These are phyloP conservation scores for Coniella lustricola DNA, from an alignment of 2,329 filamentous ascomycete species.

Conservation along the genomic window DNA sequence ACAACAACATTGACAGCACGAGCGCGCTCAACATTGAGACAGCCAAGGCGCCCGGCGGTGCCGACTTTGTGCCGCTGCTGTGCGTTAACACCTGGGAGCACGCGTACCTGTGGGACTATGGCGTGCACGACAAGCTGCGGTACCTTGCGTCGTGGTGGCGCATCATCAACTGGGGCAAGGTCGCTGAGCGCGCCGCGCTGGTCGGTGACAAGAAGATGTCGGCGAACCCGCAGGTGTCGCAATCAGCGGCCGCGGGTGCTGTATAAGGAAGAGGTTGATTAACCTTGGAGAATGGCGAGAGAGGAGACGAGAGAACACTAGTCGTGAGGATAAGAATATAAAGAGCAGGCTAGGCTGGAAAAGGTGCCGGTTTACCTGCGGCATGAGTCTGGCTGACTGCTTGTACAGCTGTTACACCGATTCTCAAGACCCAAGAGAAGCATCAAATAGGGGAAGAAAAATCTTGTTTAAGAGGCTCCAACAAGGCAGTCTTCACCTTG, in stretches of 20 bases:
- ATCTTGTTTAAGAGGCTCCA: no score
- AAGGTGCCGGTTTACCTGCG: no score
- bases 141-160: conserved; percentile 85
- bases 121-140: conserved; percentile 62
- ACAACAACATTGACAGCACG: no score
- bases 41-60: conserved; percentile 52
- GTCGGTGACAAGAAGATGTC: background rate
- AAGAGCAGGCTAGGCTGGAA: background rate
- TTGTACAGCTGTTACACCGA: no score
- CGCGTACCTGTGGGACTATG: conserved; percentile 79
- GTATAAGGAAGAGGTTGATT: background rate
- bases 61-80: conserved; percentile 67
- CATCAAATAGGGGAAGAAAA: no score
- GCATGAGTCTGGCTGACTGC: no score
- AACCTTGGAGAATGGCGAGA: no score
- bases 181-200: conserved; percentile 40
- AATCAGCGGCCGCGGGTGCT: background rate
- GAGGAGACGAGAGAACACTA: background rate
- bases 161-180: conserved; percentile 74
- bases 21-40: conserved; percentile 16
- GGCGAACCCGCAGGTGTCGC: background rate
- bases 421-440: no score
- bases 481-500: no score
- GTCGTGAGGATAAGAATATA: background rate
- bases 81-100: conserved; percentile 98